Base-by-base conservation (phyloP, 768 basidiomycete genomes). In the Leccinum variicolor region DNA sequence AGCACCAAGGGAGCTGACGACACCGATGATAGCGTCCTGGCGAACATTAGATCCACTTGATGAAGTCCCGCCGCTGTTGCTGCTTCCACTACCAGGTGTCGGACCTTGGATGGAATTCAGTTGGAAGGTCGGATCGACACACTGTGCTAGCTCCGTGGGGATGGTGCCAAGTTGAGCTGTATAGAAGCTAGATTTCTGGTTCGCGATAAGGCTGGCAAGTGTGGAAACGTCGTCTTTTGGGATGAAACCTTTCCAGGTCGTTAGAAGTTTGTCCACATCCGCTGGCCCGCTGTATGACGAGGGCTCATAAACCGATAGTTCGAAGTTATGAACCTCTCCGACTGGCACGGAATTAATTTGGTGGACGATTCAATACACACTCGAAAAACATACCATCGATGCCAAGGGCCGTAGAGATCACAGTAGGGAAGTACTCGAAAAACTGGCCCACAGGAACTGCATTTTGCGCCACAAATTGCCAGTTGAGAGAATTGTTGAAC, bases 11-110 rank as follows among this genome's bases (percentile, higher is more conserved):
- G 89, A 85, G 41, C 82, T 85, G 61, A 93, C 90, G 4, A 96
- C 92, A 21, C 94, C 94, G 60, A 97, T 94, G 68, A 96, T 94
- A 25, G 91, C 91, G 62, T 95, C 85, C 66, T 89, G 82, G 13
- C 92, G 80, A 15, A 79, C 76, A 21, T 61, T 60, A 15, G 75
- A 70, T 25, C 68, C 71, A 28, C 64, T 73, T 15, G 66, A 65
- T 2, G 55, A 53, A 1, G 69, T 64, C 4, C 63, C 64, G 19
- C 31, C 36, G 21, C 13, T n/a, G 19, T 61, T 65, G 10, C 52
- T 53, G 36, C 61, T 64, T 14, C 57, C 56, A 26, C 60, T 62
- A 36, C 67, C 71, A 13, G 66, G 54, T 6, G 74, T 64, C 9
- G 81, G 76, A 48, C 77, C 75, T 0, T 77, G 45, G 9, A 85